Evolutionary conservation across 805 yeast species (phyloP).

Genomic region (Pichia occidentalis): DNA sequence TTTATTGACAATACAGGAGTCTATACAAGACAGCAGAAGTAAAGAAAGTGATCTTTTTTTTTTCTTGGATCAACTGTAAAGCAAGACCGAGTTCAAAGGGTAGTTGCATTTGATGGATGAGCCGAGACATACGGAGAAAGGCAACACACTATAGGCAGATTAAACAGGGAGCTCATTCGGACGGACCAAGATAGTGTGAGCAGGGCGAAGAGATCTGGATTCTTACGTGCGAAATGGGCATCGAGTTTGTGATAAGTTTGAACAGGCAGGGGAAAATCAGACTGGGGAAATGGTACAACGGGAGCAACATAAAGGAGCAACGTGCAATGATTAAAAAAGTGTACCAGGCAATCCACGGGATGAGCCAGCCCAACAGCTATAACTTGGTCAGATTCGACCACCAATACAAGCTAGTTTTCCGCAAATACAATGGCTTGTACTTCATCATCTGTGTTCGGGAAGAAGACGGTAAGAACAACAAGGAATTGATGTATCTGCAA

Average conservation of each 20-base stretch:
- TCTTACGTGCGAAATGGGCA: no score
- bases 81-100: no score
- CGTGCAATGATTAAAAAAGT: conserved; percentile 50
- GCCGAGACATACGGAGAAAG: no score
- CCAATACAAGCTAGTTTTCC: conserved; percentile 60
- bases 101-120: no score
- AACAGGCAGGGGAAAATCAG: conserved; percentile 94
- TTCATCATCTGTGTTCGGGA: conserved; percentile 78
- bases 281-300: conserved; percentile 66
- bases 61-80: no score
- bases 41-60: no score
- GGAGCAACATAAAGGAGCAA: conserved; percentile 37
- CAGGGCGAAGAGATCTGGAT: no score
- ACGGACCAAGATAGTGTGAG: no score
- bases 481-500: conserved; percentile 77
- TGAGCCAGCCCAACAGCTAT: conserved; percentile 76
- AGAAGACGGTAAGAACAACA: conserved; percentile 40
- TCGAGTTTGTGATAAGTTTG: conserved; percentile 75
- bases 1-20: no score
- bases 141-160: no score
- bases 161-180: no score
- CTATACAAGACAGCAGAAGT: no score
- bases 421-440: conserved; percentile 87
- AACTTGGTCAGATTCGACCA: conserved; percentile 40
- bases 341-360: conserved; percentile 64